These are phyloP conservation scores for Halophytophthora polymorphica DNA, from an alignment of 352 stramenopile species.

Conservation along the genomic window DNA sequence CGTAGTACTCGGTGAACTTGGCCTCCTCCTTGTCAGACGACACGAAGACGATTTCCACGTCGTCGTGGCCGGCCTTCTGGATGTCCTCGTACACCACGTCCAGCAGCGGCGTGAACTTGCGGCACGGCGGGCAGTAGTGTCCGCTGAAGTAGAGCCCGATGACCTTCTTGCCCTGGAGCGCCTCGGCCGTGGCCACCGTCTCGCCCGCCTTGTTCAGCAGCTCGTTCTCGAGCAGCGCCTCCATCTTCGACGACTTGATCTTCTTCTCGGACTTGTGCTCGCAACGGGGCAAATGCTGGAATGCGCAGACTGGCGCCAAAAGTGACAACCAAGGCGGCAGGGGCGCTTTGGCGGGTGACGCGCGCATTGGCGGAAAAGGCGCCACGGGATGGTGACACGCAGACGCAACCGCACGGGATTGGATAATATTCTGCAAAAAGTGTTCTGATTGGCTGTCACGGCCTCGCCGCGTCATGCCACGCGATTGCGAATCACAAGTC, in stretches of 20 bases:
- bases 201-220: constrained; percentile 63
- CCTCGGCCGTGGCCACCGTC: constrained; percentile 52
- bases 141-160: constrained; percentile 84
- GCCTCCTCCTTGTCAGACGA: constrained; percentile 90
- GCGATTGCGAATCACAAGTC: constrained; percentile 4
- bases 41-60: constrained; percentile 94
- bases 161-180: constrained; percentile 72
- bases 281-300: constrained; percentile 5
- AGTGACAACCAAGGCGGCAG: not conserved
- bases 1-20: constrained; percentile 92
- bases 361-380: constrained; percentile 16
- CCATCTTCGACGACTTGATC: constrained; percentile 47
- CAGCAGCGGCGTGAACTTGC: constrained; percentile 93
- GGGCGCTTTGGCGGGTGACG: constrained; percentile 11
- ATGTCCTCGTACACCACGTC: constrained; percentile 78
- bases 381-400: not conserved
- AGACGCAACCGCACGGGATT: not conserved
- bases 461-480: not conserved
- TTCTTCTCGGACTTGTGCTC: constrained; percentile 1
- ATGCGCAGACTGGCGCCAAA: constrained; percentile 10
- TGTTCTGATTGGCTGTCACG: constrained; percentile 2
- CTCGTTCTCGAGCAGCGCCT: constrained; percentile 64
- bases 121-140: constrained; percentile 89
- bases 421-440: constrained; percentile 3
- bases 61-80: constrained; percentile 55